Base-by-base conservation (phyloP, 805 yeast genomes). In the Blastobotrys americana region DNA sequence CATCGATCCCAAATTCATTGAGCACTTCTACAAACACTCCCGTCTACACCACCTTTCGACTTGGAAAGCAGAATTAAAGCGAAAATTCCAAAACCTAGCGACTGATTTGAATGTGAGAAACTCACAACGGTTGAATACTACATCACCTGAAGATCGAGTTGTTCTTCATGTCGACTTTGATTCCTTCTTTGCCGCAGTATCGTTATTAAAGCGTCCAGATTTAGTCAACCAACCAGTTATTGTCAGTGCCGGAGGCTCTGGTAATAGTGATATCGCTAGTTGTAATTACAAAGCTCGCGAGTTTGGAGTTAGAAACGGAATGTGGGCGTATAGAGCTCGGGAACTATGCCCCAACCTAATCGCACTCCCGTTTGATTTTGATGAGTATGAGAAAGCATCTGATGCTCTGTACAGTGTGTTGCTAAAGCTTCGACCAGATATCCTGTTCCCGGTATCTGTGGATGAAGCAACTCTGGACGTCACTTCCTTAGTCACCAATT, bases 101-200 rank as follows among this genome's bases (percentile, higher is more conserved):
- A 19, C 35, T 25, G 15, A 39, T 37, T 34, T 37, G 53, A 76
- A 1, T 56, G 55, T 22, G 18, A 25, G 40, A n/a, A 22, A 21
- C 15, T 3, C 38, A 51, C 16, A 53, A 44, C 40, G 36, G 31
- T 25, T 21, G 9, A 34, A 25, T 15, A 10, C 37, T 9, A 15
- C 37, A 18, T 25, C 31, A 41, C 15, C 42, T 39, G 6, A 47
- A 35, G 17, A 23, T 3, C 56, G 55, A 27, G 58, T 73, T 1
- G 74, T 89, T 6, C 59, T 89, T 44, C 97, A 90, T 60, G 72
- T 90, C 27, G 98, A 90, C 60, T 90, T 88, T 61, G 98, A 90
- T 61, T 87, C 95, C 52, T 90, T 93, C 56, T 90, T 90, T 64
- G 97, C 89, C 2, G 74, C 94, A 0, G 96, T 83, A 0, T 84